Conservation (phyloP, 805 yeast species). For the Babjeviella inositovora region DNA sequence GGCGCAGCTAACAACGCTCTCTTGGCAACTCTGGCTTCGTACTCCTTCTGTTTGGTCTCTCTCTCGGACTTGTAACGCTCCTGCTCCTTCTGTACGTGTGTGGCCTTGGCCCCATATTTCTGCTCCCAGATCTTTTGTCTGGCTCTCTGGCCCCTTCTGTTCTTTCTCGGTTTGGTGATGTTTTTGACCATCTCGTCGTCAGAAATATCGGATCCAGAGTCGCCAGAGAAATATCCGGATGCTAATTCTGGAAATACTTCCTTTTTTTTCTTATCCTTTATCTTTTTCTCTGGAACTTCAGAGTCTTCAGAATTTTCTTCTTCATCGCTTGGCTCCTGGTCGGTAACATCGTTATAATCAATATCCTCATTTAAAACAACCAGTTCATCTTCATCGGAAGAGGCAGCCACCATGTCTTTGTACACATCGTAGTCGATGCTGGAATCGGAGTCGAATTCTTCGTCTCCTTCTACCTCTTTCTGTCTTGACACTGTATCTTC, state of each 20-base stretch:
- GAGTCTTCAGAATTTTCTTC: slow-evolving; percentile 9
- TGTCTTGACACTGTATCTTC: slow-evolving; percentile 6
- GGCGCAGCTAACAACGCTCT: slow-evolving; percentile 36
- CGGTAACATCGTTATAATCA: slow-evolving; percentile 47
- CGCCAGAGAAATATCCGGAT: slow-evolving; percentile 77
- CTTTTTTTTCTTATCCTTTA: slow-evolving; percentile 9
- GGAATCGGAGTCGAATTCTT: slow-evolving; percentile 6
- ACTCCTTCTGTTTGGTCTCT: slow-evolving; percentile 44
- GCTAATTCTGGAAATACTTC: slow-evolving; percentile 53
- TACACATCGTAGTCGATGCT: slow-evolving; percentile 11
- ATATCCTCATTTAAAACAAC: slow-evolving; percentile 15
- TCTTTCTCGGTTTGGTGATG: slow-evolving; percentile 47
- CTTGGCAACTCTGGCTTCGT: slow-evolving; percentile 56
- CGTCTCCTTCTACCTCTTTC: slow-evolving; percentile 4
- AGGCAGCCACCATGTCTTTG: slow-evolving; percentile 22
- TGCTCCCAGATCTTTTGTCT: slow-evolving; percentile 93
- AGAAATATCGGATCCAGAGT: slow-evolving; percentile 45
- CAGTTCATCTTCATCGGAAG: slow-evolving; percentile 21
- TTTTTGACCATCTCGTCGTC: slow-evolving; percentile 34
- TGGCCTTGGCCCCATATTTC: slow-evolving; percentile 76
- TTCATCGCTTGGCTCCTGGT: slow-evolving; percentile 36
- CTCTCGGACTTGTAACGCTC: slow-evolving; percentile 36
- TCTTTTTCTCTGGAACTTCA: slow-evolving; percentile 8
- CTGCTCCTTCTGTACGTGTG: slow-evolving; percentile 59
- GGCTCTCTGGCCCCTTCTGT: slow-evolving; percentile 94